Evolutionary conservation across 352 stramenopile species (phyloP).

Genomic region (Pythium scleroteichum): DNA sequence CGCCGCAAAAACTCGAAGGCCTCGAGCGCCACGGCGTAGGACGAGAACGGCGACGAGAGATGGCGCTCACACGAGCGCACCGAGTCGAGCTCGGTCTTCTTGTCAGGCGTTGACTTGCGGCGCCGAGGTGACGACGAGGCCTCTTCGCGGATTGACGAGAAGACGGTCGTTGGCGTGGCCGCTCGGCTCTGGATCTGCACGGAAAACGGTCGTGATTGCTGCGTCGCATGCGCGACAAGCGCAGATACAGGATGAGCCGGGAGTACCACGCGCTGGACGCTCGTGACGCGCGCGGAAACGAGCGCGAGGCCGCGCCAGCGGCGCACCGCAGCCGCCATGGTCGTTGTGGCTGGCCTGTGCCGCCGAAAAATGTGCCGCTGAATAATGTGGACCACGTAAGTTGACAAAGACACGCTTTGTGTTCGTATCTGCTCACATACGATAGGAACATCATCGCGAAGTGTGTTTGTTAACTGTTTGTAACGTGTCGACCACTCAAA

Average conservation of each 20-base stretch:
- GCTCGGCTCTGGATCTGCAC: constrained; percentile 9
- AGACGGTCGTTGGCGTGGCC: not conserved
- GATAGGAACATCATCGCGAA: too few species aligned
- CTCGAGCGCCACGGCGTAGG: constrained; percentile 34
- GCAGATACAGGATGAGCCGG: too few species aligned
- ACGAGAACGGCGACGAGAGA: constrained; percentile 13
- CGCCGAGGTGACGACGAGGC: not conserved
- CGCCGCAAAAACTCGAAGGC: constrained; percentile 34
- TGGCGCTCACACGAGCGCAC: constrained; percentile 1
- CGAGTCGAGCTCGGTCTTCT: constrained; percentile 1
- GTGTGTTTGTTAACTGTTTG: too few species aligned
- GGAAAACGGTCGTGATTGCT: constrained; percentile 17
- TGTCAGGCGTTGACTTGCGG: not conserved
- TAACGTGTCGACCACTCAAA: too few species aligned
- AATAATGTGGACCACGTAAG: constrained; percentile 1
- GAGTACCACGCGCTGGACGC: not conserved
- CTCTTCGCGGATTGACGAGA: not conserved
- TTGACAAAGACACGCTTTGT: too few species aligned
- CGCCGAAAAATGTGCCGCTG: not conserved
- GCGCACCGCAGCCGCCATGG: not conserved
- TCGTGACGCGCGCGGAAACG: not conserved
- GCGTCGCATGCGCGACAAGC: not conserved
- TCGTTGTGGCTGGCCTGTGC: not conserved
- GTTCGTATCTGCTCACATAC: too few species aligned
- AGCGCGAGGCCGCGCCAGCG: constrained; percentile 9